These are phyloP conservation scores for Amaranthus hypochondriacus DNA, from an alignment of 148 eudicot species.

Conservation along the genomic window DNA sequence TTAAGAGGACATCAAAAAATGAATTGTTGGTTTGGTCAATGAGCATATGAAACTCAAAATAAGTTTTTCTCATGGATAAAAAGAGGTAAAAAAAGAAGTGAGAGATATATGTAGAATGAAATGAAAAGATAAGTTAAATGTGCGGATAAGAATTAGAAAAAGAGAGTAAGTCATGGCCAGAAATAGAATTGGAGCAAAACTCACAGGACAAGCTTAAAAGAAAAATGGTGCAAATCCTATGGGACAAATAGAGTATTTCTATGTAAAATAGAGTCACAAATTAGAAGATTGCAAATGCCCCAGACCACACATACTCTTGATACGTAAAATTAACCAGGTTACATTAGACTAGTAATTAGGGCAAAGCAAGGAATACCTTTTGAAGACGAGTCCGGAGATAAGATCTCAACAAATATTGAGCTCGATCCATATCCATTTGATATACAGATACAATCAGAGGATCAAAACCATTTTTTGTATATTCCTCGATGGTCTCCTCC, in stretches of 20 bases:
- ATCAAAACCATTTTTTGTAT: constrained; percentile 50
- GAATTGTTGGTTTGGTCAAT: neutral
- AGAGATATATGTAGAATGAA: too few relatives aligned
- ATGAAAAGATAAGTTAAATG: too few relatives aligned
- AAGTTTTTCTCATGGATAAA: neutral
- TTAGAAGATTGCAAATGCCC: neutral
- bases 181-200: too few relatives aligned
- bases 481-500: constrained; percentile 80
- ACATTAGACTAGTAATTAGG: neutral
- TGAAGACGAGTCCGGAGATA: constrained; percentile 85
- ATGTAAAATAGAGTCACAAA: neutral
- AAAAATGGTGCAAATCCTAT: too few relatives aligned
- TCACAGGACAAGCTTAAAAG: too few relatives aligned
- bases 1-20: constrained; percentile 19
- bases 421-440: constrained; percentile 89
- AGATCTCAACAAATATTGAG: constrained; percentile 67
- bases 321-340: neutral
- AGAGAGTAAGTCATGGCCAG: too few relatives aligned
- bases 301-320: neutral
- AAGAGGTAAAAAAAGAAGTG: too few relatives aligned
- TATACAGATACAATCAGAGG: constrained; percentile 77
- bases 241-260: too few relatives aligned
- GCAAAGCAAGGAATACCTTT: constrained; percentile 42
- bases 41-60: neutral
- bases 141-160: too few relatives aligned